Evolutionary conservation across 805 yeast species (phyloP), one percentile per base, ranked within the genome.

Genomic region (Ogataea pignaliae): DNA sequence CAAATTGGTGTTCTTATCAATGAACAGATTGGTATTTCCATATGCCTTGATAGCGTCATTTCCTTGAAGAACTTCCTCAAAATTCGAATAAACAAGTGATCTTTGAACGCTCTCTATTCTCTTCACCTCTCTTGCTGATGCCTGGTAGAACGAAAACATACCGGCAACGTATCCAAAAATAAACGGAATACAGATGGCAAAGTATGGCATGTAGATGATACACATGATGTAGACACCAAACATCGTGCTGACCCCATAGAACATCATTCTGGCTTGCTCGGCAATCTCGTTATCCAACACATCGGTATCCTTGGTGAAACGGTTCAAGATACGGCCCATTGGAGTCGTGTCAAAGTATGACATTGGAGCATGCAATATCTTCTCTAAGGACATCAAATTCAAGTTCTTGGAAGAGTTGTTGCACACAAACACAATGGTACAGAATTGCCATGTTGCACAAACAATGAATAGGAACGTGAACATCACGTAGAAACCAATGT

Each of bases 271-370:
- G 36, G 84, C 51, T 55, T 83, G 85, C 58, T 85, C 89, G 43
- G 79, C 75, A 46, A 88, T 66, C 63, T 85, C 91, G 59, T 85
- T 87, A 57, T 88, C 96, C 61, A 88, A 67, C 6, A 81, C 81
- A 60, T 88, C 95, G 0, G 93, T 84, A 62, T 88, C 97, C 54
- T 87, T 87, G 3, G 96, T 87, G 62, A 88, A 88, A 53, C 96
- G 71, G 64, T 87, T 88, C 60, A 89, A 69, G 46, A 88, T 81
- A 52, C 96, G 73, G 1, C 97, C 96, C 71, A 86, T 74, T 15
- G 97, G 97, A 0, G 95, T 85, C 10, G 88, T 79, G 57, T 89
- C 96, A 65, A 88, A 73, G 60, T 78, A 89, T 1, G 81, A 65
- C 91, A 87, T 86, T 39, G 95, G 95, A 2, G 93, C 81, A 47